A percentile compares a stretch with the other conserved stretches of the same genome.
These are phyloP conservation scores for Monilinia polystroma DNA, from an alignment of 2,329 filamentous ascomycete species.

Conservation along the genomic window DNA sequence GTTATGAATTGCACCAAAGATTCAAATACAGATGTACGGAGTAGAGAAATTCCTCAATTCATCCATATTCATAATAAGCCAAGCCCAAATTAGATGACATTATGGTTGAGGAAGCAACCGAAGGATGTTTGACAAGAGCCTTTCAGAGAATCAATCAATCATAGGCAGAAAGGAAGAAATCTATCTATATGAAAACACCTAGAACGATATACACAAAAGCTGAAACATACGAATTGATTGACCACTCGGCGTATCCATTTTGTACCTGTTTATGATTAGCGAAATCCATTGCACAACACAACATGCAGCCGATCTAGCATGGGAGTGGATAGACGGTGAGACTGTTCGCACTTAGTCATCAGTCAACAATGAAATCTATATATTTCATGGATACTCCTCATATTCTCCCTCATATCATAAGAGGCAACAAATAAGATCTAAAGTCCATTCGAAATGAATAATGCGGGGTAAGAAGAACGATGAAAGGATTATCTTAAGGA, in stretches of 20 bases:
- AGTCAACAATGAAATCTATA: neutral
- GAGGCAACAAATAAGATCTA: neutral
- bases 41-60: neutral
- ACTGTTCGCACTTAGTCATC: neutral
- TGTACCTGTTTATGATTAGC: neutral
- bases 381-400: neutral
- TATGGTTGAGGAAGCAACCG: neutral
- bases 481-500: neutral
- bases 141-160: neutral
- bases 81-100: neutral
- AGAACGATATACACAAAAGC: neutral
- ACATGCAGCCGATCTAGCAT: slow-evolving; percentile 2
- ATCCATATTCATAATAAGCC: too few species aligned
- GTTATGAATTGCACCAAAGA: too few species aligned
- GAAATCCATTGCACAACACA: neutral
- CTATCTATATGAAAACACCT: neutral
- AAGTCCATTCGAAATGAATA: neutral
- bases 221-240: slow-evolving; percentile 11
- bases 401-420: neutral
- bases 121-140: neutral
- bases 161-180: neutral
- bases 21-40: too few species aligned
- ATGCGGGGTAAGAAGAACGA: slow-evolving; percentile 6
- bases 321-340: slow-evolving; percentile 1
- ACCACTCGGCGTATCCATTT: neutral